phyloP scores from a whole-genome alignment of 2,329 filamentous ascomycete species.

The Fusarium proliferatum region DNA sequence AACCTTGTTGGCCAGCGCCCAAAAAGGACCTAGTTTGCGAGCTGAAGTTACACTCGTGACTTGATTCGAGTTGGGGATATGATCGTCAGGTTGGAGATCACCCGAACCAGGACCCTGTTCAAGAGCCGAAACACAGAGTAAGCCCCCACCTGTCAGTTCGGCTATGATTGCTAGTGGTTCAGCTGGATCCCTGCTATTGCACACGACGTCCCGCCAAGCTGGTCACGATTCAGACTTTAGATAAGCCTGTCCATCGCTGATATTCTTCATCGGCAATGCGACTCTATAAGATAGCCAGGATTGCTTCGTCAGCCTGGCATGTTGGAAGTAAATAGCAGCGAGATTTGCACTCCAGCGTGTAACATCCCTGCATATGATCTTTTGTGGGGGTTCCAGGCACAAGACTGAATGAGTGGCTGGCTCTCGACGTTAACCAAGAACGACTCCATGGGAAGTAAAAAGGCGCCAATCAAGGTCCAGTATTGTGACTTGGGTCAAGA shows the following conservation, averaged over 20 bases:
- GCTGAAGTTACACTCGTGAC: conserved; percentile 9
- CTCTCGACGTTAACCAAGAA: not conserved
- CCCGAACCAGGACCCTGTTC: conserved; percentile 10
- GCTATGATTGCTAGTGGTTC: conserved; percentile 37
- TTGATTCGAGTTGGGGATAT: conserved; percentile 9
- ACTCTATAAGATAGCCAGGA: conserved; percentile 5
- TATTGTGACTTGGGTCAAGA: not conserved
- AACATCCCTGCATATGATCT: not conserved
- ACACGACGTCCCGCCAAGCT: conserved; percentile 10
- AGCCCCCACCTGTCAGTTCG: conserved; percentile 38
- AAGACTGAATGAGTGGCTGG: not conserved
- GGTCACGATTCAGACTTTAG: conserved; percentile 9
- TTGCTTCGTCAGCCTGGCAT: not conserved
- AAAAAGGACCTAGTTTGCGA: conserved; percentile 29
- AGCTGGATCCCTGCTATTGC: conserved; percentile 24
- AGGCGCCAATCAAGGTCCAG: not conserved
- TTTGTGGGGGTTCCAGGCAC: not conserved
- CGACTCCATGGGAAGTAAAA: not conserved
- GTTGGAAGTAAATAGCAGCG: conserved; percentile 1
- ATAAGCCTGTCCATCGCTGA: conserved; percentile 3
- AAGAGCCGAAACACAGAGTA: conserved; percentile 23
- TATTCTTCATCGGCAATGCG: conserved; percentile 2
- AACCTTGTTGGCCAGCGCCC: not conserved
- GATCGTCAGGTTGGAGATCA: conserved; percentile 27
- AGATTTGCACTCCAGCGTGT: conserved; percentile 1